These are phyloP conservation scores for Lippia alba DNA, from an alignment of 305 asterid genomes.

Conservation along the genomic window DNA sequence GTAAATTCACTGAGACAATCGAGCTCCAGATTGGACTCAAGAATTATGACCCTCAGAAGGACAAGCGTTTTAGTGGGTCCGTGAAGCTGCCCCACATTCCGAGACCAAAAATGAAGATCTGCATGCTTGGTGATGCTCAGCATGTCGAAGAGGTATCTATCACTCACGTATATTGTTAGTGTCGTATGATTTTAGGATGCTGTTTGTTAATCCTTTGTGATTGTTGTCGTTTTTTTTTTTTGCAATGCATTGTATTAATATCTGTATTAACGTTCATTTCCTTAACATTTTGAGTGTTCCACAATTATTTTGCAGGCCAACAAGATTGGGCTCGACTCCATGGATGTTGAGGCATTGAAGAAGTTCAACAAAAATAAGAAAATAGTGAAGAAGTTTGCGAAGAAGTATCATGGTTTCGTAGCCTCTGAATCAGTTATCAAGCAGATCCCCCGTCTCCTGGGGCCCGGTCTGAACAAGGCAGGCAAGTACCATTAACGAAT, in stretches of 20 bases:
- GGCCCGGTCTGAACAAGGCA: constrained; percentile 85
- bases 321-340: constrained; percentile 70
- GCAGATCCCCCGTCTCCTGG: constrained; percentile 84
- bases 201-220: not conserved
- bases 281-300: not conserved
- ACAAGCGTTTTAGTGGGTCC: constrained; percentile 82
- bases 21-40: constrained; percentile 82
- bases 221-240: not conserved
- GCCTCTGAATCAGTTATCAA: constrained; percentile 83
- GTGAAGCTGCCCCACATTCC: constrained; percentile 78
- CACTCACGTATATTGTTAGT: not conserved
- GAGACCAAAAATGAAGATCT: constrained; percentile 71
- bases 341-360: constrained; percentile 80
- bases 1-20: constrained; percentile 68
- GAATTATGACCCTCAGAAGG: constrained; percentile 83
- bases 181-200: not conserved
- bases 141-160: constrained; percentile 77
- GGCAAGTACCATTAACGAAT: constrained; percentile 45
- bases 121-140: constrained; percentile 87
- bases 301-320: constrained; percentile 49
- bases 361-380: constrained; percentile 78
- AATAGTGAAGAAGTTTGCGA: constrained; percentile 76
- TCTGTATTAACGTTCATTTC: not conserved
- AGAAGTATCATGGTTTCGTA: constrained; percentile 77
- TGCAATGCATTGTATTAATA: not conserved